Conservation (phyloP, 2,329 filamentous ascomycete species). For the Leptographium lundbergii region DNA sequence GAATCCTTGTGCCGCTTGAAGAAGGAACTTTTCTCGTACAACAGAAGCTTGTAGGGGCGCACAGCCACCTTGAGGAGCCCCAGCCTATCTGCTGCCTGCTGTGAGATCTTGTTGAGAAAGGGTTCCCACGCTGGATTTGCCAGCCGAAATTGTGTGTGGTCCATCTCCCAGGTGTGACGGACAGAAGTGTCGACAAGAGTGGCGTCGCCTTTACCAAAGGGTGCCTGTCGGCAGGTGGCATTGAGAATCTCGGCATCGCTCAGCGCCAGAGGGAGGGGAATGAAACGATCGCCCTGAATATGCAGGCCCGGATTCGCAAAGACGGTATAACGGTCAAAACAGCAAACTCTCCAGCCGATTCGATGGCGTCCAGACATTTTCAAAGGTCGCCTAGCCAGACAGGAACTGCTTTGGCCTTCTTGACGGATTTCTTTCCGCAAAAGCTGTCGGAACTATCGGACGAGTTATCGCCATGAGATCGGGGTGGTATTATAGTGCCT, state of each 20-base stretch:
- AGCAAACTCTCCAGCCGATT: not conserved
- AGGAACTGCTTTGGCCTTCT: not conserved
- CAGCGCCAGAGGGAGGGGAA: not conserved
- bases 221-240: conserved; percentile 13
- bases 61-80: conserved; percentile 17
- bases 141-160: conserved; percentile 22
- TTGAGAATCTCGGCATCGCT: not conserved
- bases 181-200: conserved; percentile 24
- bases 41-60: conserved; percentile 27
- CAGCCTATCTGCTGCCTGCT: conserved; percentile 15
- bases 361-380: not conserved
- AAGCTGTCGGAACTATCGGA: no score
- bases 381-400: not conserved
- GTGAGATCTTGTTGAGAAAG: conserved; percentile 15
- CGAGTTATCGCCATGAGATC: no score
- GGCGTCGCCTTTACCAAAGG: conserved; percentile 24
- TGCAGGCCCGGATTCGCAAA: not conserved
- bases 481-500: no score
- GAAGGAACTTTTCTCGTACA: conserved; percentile 33
- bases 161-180: conserved; percentile 26
- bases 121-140: conserved; percentile 23
- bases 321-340: not conserved
- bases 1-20: conserved; percentile 32
- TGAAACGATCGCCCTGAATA: not conserved
- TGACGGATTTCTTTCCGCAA: not conserved